Evolutionary conservation across 2,329 filamentous ascomycete genomes (phyloP).

Genomic region (Conoideocrella luteorostrata): DNA sequence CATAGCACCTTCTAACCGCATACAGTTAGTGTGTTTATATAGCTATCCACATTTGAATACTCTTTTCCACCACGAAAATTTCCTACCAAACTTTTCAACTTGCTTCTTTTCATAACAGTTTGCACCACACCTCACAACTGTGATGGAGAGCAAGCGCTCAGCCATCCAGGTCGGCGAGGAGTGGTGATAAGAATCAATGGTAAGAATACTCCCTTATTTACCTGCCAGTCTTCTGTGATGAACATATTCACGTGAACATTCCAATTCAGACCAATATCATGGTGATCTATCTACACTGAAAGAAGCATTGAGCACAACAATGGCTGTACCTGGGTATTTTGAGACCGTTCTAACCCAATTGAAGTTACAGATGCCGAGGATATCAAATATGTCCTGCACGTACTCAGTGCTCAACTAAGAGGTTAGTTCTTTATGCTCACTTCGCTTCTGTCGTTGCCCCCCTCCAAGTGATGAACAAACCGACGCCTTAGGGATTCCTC

Average conservation of each 20-base stretch:
- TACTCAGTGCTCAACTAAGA: conserved; percentile 28
- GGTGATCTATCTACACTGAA: conserved; percentile 52
- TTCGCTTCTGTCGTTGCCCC: conserved; percentile 8
- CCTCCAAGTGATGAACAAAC: conserved; percentile 52
- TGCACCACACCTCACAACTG: neutral
- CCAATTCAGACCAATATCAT: conserved; percentile 55
- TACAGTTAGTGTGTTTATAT: neutral
- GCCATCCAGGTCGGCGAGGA: neutral
- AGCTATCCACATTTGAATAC: conserved; percentile 4
- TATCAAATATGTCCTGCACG: neutral
- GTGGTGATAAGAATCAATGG: conserved; percentile 7
- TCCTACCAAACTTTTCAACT: neutral
- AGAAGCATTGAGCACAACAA: conserved; percentile 21
- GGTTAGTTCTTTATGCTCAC: conserved; percentile 32
- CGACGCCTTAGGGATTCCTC: conserved; percentile 62
- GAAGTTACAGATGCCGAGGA: neutral
- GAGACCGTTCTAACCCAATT: neutral
- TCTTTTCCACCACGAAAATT: conserved; percentile 7
- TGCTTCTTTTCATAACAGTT: neutral
- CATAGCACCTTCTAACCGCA: neutral
- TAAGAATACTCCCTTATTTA: conserved; percentile 13
- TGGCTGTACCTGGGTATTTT: neutral
- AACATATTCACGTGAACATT: conserved; percentile 47
- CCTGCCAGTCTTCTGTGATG: conserved; percentile 23
- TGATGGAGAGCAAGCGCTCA: conserved; percentile 3